Conservation (phyloP, 345 rosid genomes). For the Ceriops zippeliana region DNA sequence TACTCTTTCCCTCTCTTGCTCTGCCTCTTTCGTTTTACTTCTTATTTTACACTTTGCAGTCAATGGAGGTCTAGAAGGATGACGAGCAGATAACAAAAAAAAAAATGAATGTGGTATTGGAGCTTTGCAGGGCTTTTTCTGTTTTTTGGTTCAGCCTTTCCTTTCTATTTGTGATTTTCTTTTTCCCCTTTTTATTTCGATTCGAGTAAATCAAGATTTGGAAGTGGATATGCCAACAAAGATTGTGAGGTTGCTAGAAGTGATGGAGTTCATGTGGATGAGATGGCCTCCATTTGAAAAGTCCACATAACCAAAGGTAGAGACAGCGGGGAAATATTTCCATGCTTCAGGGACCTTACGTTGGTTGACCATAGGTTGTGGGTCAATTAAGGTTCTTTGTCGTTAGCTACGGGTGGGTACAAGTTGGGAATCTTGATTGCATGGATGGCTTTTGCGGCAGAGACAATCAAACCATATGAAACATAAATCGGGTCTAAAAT, state of each 20-base stretch:
- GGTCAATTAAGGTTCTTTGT: too few relatives aligned
- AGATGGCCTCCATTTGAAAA: not conserved
- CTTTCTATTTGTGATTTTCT: too few relatives aligned
- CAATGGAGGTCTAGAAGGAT: too few relatives aligned
- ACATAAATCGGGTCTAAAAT: too few relatives aligned
- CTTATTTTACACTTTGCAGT: too few relatives aligned
- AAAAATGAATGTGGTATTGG: too few relatives aligned
- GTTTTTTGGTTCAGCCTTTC: not conserved
- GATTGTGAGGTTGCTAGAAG: not conserved
- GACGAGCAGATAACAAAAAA: too few relatives aligned
- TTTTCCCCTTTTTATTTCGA: not conserved
- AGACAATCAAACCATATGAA: too few relatives aligned
- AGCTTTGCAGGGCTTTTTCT: not conserved
- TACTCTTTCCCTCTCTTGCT: not conserved
- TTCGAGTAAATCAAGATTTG: not conserved
- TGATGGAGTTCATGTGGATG: not conserved
- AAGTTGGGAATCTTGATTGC: too few relatives aligned
- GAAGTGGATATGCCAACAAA: not conserved
- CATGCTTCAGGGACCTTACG: not conserved
- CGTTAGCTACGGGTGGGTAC: too few relatives aligned
- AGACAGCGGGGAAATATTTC: not conserved
- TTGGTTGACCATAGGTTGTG: not conserved
- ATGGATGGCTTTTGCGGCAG: too few relatives aligned
- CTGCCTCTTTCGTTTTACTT: not conserved
- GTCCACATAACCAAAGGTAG: not conserved